Conservation (phyloP, 1,139 yeast genomes). For the Diutina ranongensis region DNA sequence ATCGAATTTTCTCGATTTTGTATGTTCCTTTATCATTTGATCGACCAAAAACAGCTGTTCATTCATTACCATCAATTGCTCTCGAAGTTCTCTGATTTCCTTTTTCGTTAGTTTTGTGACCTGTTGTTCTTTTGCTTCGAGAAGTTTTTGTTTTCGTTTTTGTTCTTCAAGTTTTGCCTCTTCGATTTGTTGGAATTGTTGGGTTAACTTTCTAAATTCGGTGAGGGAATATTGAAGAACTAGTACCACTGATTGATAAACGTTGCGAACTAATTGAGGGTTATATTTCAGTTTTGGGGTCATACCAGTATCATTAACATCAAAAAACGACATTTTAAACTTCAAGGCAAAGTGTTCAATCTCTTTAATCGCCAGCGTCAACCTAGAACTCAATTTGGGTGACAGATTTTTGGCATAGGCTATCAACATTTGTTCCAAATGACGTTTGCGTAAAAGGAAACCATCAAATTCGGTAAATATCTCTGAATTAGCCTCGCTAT, state of each 20-base stretch:
- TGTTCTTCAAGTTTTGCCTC: conserved; percentile 7
- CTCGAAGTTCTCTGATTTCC: conserved; percentile 51
- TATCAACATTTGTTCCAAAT: conserved; percentile 20
- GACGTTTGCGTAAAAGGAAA: conserved; percentile 22
- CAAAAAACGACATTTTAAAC: conserved; percentile 19
- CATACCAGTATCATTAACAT: conserved; percentile 10
- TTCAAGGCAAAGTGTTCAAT: conserved; percentile 19
- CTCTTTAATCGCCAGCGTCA: conserved; percentile 23
- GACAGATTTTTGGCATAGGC: conserved; percentile 10
- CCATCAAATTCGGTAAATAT: conserved; percentile 23
- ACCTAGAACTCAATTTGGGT: conserved; percentile 17
- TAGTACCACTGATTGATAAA: conserved; percentile 22
- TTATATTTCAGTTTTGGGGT: conserved; percentile 12
- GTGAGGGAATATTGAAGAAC: conserved; percentile 26
- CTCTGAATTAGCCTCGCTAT: conserved; percentile 7
- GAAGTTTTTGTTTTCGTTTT: background rate
- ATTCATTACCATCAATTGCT: conserved; percentile 73
- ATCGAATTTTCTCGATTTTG: conserved; percentile 62
- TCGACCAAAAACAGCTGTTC: conserved; percentile 72
- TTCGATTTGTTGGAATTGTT: conserved; percentile 14
- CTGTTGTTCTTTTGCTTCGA: conserved; percentile 7
- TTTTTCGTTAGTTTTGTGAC: conserved; percentile 27
- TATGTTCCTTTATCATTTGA: conserved; percentile 49
- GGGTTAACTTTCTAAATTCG: conserved; percentile 20
- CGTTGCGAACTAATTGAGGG: conserved; percentile 13